A percentile compares a stretch with the other conserved stretches of the same genome.
Conservation (phyloP, 1,284 basidiomycete species). For the Ustilago esculenta region DNA sequence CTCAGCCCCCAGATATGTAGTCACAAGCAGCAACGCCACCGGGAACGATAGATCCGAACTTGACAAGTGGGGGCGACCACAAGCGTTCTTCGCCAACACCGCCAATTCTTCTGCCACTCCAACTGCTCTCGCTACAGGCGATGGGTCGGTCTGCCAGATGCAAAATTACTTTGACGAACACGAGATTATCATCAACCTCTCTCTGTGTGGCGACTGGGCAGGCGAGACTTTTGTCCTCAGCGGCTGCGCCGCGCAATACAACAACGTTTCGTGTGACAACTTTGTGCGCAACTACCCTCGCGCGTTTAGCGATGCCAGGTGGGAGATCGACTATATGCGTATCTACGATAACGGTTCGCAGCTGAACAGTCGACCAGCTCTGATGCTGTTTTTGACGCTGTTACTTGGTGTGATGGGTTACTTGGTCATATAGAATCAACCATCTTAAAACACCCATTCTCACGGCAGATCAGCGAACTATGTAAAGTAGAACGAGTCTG, state of each 20-base stretch:
- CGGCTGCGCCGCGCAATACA: slow-evolving; percentile 20
- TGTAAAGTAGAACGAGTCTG: no score
- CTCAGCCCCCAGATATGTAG: slow-evolving; percentile 38
- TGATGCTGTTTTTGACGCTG: background rate
- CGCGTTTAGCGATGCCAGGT: slow-evolving; percentile 49
- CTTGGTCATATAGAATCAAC: background rate
- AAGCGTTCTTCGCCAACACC: slow-evolving; percentile 51
- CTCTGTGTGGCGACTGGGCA: slow-evolving; percentile 42
- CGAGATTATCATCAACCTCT: slow-evolving; percentile 57
- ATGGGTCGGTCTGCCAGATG: slow-evolving; percentile 39
- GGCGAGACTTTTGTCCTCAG: slow-evolving; percentile 39
- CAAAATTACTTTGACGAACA: slow-evolving; percentile 45
- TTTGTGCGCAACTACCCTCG: slow-evolving; percentile 48
- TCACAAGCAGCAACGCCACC: slow-evolving; percentile 41
- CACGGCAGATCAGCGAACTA: no score
- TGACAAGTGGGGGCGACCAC: slow-evolving; percentile 44
- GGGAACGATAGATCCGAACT: slow-evolving; percentile 34
- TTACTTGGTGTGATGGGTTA: slow-evolving; percentile 3
- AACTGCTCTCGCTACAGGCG: slow-evolving; percentile 9
- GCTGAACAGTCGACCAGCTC: background rate
- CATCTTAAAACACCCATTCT: no score
- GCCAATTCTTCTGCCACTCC: slow-evolving; percentile 23
- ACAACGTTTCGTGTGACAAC: slow-evolving; percentile 41
- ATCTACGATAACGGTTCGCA: slow-evolving; percentile 41
- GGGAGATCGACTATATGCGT: slow-evolving; percentile 58